A percentile compares a stretch with the other conserved stretches of the same genome.
These are phyloP conservation scores for Solanum appendiculatum DNA, from an alignment of 257 asterid genomes.

Conservation along the genomic window DNA sequence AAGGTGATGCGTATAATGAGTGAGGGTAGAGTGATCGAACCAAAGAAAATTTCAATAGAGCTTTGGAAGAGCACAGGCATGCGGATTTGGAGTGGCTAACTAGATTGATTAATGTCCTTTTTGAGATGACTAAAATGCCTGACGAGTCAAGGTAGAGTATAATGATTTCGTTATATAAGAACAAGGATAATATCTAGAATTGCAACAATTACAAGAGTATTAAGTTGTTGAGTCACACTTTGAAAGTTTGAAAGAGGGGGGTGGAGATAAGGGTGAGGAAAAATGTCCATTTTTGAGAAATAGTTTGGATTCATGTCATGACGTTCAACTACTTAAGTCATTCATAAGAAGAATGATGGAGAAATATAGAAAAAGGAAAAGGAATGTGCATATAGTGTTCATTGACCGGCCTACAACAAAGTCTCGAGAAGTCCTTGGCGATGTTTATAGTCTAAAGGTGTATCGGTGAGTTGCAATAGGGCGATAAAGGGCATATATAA, in stretches of 20 bases:
- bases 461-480: too few relatives aligned
- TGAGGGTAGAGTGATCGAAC: too few relatives aligned
- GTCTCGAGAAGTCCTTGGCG: not conserved
- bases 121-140: too few relatives aligned
- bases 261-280: not conserved
- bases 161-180: not conserved
- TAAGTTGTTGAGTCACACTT: not conserved
- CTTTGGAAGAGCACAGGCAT: too few relatives aligned
- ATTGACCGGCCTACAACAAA: not conserved
- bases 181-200: not conserved
- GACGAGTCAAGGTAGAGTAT: not conserved
- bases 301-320: not conserved
- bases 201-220: not conserved
- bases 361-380: not conserved
- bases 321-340: not conserved
- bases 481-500: not conserved
- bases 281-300: not conserved
- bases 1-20: not conserved
- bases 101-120: not conserved
- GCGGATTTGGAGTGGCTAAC: not conserved
- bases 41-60: not conserved
- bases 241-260: too few relatives aligned
- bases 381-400: too few relatives aligned
- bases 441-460: not conserved
- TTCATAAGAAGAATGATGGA: too few relatives aligned